These are phyloP conservation scores for Yarrowia yakushimensis DNA, from an alignment of 805 yeast species.

Conservation along the genomic window DNA sequence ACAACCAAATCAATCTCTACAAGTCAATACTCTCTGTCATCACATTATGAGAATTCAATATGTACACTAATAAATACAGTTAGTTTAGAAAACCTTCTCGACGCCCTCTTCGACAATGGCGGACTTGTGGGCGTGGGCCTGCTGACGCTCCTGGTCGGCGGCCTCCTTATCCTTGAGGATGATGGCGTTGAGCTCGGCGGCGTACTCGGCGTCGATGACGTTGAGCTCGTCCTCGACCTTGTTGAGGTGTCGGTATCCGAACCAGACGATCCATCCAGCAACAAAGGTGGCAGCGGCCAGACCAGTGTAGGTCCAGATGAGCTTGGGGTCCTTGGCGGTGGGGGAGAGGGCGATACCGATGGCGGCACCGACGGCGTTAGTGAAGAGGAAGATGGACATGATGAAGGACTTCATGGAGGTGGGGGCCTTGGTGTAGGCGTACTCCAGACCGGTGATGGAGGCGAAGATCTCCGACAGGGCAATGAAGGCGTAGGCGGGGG, in stretches of 20 bases:
- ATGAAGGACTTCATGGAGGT: constrained; percentile 60
- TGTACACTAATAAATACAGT: constrained; percentile 10
- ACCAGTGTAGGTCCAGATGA: constrained; percentile 65
- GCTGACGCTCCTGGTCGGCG: constrained; percentile 12
- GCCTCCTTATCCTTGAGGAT: constrained; percentile 1
- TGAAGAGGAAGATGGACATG: constrained; percentile 59
- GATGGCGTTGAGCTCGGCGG: constrained; percentile 33
- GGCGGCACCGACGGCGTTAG: constrained; percentile 75
- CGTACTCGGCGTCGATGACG: constrained; percentile 44
- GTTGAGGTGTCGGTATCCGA: constrained; percentile 54
- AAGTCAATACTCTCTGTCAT: too few relatives aligned
- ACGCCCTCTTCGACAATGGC: constrained; percentile 21
- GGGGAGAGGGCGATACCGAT: constrained; percentile 69
- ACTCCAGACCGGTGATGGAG: constrained; percentile 76
- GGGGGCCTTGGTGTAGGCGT: constrained; percentile 82
- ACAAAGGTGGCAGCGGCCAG: constrained; percentile 56
- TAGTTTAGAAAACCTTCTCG: constrained; percentile 19
- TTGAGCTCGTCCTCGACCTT: constrained; percentile 56
- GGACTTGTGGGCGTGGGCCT: background rate
- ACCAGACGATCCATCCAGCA: constrained; percentile 62
- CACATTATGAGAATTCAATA: background rate
- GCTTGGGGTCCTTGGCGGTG: constrained; percentile 64
- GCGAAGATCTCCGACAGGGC: constrained; percentile 77
- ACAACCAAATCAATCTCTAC: too few relatives aligned
- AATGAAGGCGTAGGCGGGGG: constrained; percentile 68